A percentile compares a stretch with the other conserved stretches of the same genome.
Conservation (phyloP, 495 filamentous ascomycete species). For the Cercophora scortea region DNA sequence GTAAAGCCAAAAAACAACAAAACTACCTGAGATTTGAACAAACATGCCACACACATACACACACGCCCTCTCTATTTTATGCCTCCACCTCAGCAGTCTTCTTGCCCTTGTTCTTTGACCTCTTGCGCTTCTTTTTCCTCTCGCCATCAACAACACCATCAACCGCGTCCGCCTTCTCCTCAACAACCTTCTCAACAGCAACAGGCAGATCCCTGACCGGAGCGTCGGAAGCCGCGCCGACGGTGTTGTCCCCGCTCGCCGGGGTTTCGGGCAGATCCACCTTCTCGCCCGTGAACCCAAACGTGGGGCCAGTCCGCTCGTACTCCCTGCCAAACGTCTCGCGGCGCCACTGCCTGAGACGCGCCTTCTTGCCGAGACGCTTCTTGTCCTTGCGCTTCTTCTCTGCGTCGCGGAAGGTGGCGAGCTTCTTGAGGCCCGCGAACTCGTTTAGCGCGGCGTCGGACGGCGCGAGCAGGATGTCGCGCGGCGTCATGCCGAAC, state of each 20-base stretch:
- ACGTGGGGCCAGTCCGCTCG: conserved; percentile 39
- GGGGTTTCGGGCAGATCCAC: not conserved
- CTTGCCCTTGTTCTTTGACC: conserved; percentile 29
- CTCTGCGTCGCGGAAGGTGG: conserved; percentile 75
- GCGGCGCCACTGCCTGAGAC: conserved; percentile 81
- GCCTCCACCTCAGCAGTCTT: conserved; percentile 13
- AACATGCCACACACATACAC: too few relatives aligned
- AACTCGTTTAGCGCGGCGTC: conserved; percentile 85
- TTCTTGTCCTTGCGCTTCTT: conserved; percentile 87
- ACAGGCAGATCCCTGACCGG: not conserved
- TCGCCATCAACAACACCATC: conserved; percentile 22
- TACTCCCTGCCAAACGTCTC: conserved; percentile 76
- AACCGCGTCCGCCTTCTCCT: not conserved
- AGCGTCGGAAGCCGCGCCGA: not conserved
- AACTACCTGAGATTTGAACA: too few relatives aligned
- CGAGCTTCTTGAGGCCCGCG: conserved; percentile 89
- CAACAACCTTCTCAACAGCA: not conserved
- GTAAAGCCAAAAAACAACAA: too few relatives aligned
- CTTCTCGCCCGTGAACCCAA: conserved; percentile 30
- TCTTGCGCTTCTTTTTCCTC: conserved; percentile 46
- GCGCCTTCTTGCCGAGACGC: conserved; percentile 81
- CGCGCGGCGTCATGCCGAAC: conserved; percentile 80
- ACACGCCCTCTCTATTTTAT: not conserved
- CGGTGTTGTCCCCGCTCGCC: conserved; percentile 15
- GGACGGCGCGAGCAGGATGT: conserved; percentile 80